These are phyloP conservation scores for Elsinoe fawcettii DNA, from an alignment of 2,329 filamentous ascomycete genomes.

Conservation along the genomic window DNA sequence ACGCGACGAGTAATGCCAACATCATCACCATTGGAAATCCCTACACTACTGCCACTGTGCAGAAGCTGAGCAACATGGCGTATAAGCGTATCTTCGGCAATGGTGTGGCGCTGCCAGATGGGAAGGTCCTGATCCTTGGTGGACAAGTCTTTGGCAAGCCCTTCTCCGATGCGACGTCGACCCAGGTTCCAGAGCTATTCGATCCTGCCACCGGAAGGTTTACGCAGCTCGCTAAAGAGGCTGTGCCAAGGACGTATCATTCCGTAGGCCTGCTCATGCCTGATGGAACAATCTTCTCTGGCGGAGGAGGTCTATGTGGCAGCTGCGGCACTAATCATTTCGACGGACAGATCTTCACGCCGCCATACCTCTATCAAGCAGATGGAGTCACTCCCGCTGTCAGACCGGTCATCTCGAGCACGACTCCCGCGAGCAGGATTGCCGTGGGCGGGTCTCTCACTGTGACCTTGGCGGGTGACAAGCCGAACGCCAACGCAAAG, in stretches of 20 bases:
- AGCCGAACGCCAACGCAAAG: conserved; percentile 31
- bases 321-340: conserved; percentile 49
- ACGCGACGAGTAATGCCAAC: conserved; percentile 40
- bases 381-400: conserved; percentile 46
- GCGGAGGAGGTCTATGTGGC: conserved; percentile 43
- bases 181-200: conserved; percentile 18
- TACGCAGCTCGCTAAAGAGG: conserved; percentile 16
- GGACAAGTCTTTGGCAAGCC: conserved; percentile 21
- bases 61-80: conserved; percentile 22
- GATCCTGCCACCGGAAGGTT: conserved; percentile 17
- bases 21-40: conserved; percentile 41
- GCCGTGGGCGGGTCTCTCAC: conserved; percentile 44
- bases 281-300: conserved; percentile 52
- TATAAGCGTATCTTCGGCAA: conserved; percentile 25
- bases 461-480: conserved; percentile 35
- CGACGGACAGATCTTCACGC: conserved; percentile 54
- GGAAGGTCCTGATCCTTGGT: conserved; percentile 28
- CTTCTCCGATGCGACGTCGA: conserved; percentile 20
- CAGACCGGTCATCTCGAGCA: conserved; percentile 36
- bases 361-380: conserved; percentile 50
- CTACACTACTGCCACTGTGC: neutral
- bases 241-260: conserved; percentile 47
- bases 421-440: conserved; percentile 36
- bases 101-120: conserved; percentile 25
- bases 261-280: conserved; percentile 52